Evolutionary conservation across 208 protist genomes (phyloP), one percentile per base, ranked within the genome.

Genomic region (Leishmania mexicana): DNA sequence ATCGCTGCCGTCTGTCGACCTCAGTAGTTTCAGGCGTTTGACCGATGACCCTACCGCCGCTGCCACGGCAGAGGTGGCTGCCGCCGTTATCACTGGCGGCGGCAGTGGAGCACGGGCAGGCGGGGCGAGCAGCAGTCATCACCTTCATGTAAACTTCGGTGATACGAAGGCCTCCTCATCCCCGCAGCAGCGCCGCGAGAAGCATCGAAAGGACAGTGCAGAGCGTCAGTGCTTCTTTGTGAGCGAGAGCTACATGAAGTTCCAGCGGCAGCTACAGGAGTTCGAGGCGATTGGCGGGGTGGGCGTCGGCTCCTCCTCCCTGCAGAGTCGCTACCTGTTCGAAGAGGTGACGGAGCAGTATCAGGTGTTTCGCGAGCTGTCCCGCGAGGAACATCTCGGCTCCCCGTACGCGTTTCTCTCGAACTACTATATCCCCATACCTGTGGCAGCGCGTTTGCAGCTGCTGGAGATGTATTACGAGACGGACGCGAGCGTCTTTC

Each of bases 361-460:
- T 79, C 83, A 92, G 72, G 51, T 95, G 15, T 98, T 94, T 83
- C 81, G 90, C 53, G 84, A 93, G 77, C 81, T 96, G 38, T 79
- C 80, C 4, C 62, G 82, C 24, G 91, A 93, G 80, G 90, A 89
- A 76, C 87, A 87, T 81, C 85, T 98, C 31, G 65, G 87, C 70
- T 87, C 88, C 0, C 95, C 95, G 10, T 96, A 97, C 85, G 89
- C 86, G 7, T 98, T 98, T 73, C 88, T 98, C 15, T 91, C 90
- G n/a, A 90, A 87, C 75, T 87, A 94, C 65, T 93, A 92, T 73
- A 68, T 96, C 54, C 91, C 89, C 28, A 90, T 98, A 51, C 76
- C 88, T 28, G 71, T 96, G 8, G 77, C 76, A 35, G 88, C 95
- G 51, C 93, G 95, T 62, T 83, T 83, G 10, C 84, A 87, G 57